A percentile compares a stretch with the other conserved stretches of the same genome.
Conservation (phyloP, 2,329 filamentous ascomycete species). For the Botrytis deweyae region DNA sequence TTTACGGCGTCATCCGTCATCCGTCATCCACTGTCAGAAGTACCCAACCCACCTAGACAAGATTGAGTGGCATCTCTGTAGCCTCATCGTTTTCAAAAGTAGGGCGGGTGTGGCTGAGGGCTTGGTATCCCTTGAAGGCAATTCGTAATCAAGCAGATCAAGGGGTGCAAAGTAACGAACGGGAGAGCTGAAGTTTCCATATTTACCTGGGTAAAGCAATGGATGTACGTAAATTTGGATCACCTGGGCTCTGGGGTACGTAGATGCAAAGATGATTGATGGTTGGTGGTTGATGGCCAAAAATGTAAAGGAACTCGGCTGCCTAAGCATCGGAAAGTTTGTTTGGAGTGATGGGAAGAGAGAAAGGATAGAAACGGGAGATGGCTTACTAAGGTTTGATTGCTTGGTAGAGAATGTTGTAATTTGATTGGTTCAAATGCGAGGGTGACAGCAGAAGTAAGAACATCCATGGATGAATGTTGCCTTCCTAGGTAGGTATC, state of each 20-base stretch:
- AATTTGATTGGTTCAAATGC: background rate
- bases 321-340: background rate
- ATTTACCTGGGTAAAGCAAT: background rate
- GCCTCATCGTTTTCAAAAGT: conserved; percentile 4
- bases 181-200: background rate
- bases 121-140: conserved; percentile 1
- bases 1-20: conserved; percentile 9
- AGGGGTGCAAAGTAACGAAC: background rate
- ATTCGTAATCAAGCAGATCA: background rate
- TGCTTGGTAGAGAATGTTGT: background rate
- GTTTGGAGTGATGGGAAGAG: background rate
- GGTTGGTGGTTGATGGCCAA: background rate
- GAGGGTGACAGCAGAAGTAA: background rate
- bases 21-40: conserved; percentile 3
- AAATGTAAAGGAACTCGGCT: background rate
- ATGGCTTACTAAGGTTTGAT: background rate
- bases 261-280: background rate
- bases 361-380: background rate
- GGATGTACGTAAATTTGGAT: background rate
- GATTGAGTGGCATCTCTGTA: background rate
- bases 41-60: background rate
- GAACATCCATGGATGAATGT: no score
- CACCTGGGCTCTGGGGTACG: background rate
- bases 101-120: conserved; percentile 13
- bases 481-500: no score